Base-by-base conservation (phyloP, 2,329 filamentous ascomycete genomes). In the Trichoderma sp. region DNA sequence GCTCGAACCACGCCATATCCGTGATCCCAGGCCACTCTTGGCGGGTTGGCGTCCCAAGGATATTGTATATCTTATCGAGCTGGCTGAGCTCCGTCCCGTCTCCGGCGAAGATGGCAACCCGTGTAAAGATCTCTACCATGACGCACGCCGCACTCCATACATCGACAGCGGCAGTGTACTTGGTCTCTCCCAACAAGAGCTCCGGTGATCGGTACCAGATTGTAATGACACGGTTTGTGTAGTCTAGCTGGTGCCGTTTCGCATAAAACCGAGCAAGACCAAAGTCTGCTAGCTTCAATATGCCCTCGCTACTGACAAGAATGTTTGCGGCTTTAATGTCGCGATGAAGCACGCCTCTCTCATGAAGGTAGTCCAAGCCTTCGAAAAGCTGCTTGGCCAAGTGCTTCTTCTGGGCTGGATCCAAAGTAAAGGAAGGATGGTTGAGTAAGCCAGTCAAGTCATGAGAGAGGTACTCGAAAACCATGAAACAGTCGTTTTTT, bases 301-400 rank as follows among this genome's bases (percentile, higher is more conserved):
- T 87, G 5, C 96, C 96, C 11, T 91, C 90, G 73, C 90, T 96
- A 80, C 93, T 97, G 69, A 99, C 92, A 26, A 99, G 85, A 69
- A 98, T 98, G 75, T 99, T 99, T 68, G 96, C 96, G 1, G 96
- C 96, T 80, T 99, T 99, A 82, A 99, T 98, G 76, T 99, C 96
- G 70, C 96, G 91, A 79, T 99, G 96, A 4, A 99, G 84, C 14
- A 99, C 95, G n/a, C 96, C 94, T 43, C 94, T 87, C 58, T 91
- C 90, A 78, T 99, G 96, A 1, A 99, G 87, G 76, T 98, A 99
- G 76, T 97, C 93, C 5, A 99, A 85, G 0, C 94, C 95, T 77
- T 97, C 91, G 74, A 99, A 98, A 72, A 99, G 87, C 76, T 99
- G 96, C 77, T 90, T 92, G 0, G 94, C 93, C 39, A 99, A 85